Evolutionary conservation across 768 basidiomycete genomes (phyloP).

Genomic region (Rhodotorula toruloides): DNA sequence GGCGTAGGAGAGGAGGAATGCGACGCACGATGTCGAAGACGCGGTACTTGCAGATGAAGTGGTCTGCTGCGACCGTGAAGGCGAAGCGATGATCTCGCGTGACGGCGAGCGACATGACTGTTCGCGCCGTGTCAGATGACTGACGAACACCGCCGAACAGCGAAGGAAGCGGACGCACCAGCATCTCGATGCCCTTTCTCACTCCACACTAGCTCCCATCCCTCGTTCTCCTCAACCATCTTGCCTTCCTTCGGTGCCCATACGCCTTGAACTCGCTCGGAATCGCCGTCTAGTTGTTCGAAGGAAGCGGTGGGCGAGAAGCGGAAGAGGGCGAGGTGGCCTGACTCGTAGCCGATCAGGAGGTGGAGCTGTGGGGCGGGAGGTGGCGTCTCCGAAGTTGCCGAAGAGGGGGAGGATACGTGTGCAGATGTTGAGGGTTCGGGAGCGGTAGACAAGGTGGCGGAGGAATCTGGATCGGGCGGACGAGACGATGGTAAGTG

Average conservation of each 20-base stretch:
- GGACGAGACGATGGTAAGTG: slow-evolving; percentile 38
- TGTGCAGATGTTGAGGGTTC: neutral
- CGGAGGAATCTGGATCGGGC: slow-evolving; percentile 11
- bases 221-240: slow-evolving; percentile 33
- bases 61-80: slow-evolving; percentile 42
- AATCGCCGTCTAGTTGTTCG: too few species aligned
- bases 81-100: slow-evolving; percentile 20
- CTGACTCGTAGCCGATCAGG: slow-evolving; percentile 77
- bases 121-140: too few species aligned
- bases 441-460: neutral
- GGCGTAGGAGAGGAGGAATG: neutral
- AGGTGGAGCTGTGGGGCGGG: slow-evolving; percentile 52
- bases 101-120: slow-evolving; percentile 42
- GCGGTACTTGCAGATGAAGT: slow-evolving; percentile 39
- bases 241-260: neutral
- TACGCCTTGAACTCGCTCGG: neutral
- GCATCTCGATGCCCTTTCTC: slow-evolving; percentile 50
- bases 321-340: slow-evolving; percentile 63
- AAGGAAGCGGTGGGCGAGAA: slow-evolving; percentile 5
- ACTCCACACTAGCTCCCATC: slow-evolving; percentile 45
- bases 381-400: neutral
- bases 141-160: too few species aligned
- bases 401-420: neutral
- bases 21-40: slow-evolving; percentile 25
- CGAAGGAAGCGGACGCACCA: slow-evolving; percentile 39